Base-by-base conservation (phyloP, 441 rosid species). In the Croton laevigatus region DNA sequence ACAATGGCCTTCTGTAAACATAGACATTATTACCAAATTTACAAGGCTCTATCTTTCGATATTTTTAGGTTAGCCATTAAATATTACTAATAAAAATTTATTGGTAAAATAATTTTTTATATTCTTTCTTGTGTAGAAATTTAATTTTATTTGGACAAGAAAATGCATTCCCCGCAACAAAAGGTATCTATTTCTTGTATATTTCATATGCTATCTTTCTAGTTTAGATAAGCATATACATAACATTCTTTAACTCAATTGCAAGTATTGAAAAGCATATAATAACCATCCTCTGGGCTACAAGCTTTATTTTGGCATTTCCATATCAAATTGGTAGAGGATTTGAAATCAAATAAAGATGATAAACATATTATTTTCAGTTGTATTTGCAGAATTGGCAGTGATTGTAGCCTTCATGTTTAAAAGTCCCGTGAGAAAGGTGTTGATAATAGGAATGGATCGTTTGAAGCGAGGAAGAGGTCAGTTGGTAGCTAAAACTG, bases 401-500 rank as follows among this genome's bases (percentile, higher is more conserved):
- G 6, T 84, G 70, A 68, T 82, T 45, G 7, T 80, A 48, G 40
- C 60, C 16, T 81, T 85, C 13, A 17, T 79, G 51, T 87, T 79
- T 34, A 61, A 58, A 38, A 76, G 61, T 59, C 88, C 91, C 19
- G 1, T 81, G n/a, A 84, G 89, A 81, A 71, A 58, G 71, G n/a
- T 87, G 51, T 38, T 85, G 65, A 72, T 84, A 16, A 7, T 75
- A 75, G 77, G 75, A 55, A 16, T 87, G 14, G 80, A 84, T 71
- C 62, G 5, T 20, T 19, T 75, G 70, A 85, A 85, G 75, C 72
- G 66, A 58, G 89, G 89, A 19, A 84, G 59, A 44, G 89, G 79
- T 58, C 82, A 76, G 3, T 59, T 87, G 71, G 72, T 87, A 11
- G 81, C 79, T 1, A 77, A 66, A 67, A 83, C 85, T 4, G 81